phyloP scores from a whole-genome alignment of 345 rosid genomes.

The Eucalyptus pauciflora region DNA sequence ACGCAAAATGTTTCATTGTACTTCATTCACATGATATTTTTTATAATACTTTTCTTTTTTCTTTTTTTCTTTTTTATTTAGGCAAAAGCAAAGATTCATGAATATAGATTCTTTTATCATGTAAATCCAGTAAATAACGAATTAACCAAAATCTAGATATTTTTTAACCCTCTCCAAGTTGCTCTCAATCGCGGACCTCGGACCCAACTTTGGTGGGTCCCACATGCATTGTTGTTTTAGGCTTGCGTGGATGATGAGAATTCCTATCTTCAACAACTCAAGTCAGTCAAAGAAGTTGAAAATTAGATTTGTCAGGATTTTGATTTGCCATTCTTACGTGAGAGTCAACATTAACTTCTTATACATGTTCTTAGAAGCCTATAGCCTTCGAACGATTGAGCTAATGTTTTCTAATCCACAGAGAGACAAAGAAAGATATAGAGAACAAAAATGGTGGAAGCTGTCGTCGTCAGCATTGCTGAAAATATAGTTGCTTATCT shows the following conservation, averaged over 20 bases:
- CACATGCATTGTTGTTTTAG: too few species aligned
- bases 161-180: too few species aligned
- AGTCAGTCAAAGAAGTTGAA: too few species aligned
- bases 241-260: too few species aligned
- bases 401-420: background rate
- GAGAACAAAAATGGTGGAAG: background rate
- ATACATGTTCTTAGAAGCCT: too few species aligned
- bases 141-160: too few species aligned
- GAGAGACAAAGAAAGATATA: background rate
- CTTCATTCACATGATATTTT: background rate
- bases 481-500: rapidly evolving
- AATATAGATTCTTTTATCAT: too few species aligned
- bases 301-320: too few species aligned
- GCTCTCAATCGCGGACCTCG: too few species aligned
- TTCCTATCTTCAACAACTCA: too few species aligned
- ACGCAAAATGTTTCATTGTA: background rate
- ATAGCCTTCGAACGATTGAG: background rate
- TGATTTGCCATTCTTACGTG: too few species aligned
- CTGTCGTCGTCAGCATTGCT: background rate
- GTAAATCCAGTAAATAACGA: background rate
- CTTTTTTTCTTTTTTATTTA: background rate
- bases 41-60: background rate
- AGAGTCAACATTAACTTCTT: background rate
- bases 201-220: too few species aligned
- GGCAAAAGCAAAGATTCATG: background rate